A percentile compares a stretch with the other conserved stretches of the same genome.
Evolutionary conservation across 2,329 filamentous ascomycete genomes (phyloP).

Genomic region (Alternaria gaisen): DNA sequence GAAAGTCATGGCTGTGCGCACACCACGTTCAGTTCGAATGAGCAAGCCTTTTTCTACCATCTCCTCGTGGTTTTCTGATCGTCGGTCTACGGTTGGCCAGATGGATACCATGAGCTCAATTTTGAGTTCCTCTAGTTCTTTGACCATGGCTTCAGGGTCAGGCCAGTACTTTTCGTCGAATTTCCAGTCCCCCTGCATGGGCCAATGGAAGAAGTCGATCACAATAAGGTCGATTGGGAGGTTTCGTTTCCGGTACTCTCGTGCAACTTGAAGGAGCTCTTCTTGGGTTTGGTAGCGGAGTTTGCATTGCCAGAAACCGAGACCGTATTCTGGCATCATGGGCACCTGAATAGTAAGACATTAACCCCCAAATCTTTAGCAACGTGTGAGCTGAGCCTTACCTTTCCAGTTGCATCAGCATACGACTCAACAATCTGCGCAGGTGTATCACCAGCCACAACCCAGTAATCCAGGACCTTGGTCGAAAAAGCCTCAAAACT

Average conservation of each 20-base stretch:
- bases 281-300: slow-evolving; percentile 72
- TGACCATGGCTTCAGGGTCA: slow-evolving; percentile 71
- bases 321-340: slow-evolving; percentile 73
- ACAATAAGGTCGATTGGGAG: slow-evolving; percentile 73
- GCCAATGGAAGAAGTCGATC: slow-evolving; percentile 74
- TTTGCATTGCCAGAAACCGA: slow-evolving; percentile 76
- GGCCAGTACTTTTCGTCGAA: slow-evolving; percentile 73
- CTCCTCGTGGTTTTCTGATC: slow-evolving; percentile 67
- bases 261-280: slow-evolving; percentile 66
- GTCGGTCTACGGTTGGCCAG: slow-evolving; percentile 71
- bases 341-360: slow-evolving; percentile 55
- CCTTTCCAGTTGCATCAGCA: slow-evolving; percentile 62
- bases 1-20: slow-evolving; percentile 67
- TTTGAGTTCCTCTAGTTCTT: slow-evolving; percentile 65
- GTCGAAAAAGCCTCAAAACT: slow-evolving; percentile 69
- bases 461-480: slow-evolving; percentile 69
- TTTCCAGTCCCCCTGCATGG: slow-evolving; percentile 71
- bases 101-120: slow-evolving; percentile 75
- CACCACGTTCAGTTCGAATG: slow-evolving; percentile 68
- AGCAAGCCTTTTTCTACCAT: slow-evolving; percentile 70
- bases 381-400: slow-evolving; percentile 33
- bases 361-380: neutral
- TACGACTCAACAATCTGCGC: slow-evolving; percentile 66
- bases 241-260: slow-evolving; percentile 65
- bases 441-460: slow-evolving; percentile 66